Conservation (phyloP, 257 asterid genomes). For the Solanum appendiculatum region DNA sequence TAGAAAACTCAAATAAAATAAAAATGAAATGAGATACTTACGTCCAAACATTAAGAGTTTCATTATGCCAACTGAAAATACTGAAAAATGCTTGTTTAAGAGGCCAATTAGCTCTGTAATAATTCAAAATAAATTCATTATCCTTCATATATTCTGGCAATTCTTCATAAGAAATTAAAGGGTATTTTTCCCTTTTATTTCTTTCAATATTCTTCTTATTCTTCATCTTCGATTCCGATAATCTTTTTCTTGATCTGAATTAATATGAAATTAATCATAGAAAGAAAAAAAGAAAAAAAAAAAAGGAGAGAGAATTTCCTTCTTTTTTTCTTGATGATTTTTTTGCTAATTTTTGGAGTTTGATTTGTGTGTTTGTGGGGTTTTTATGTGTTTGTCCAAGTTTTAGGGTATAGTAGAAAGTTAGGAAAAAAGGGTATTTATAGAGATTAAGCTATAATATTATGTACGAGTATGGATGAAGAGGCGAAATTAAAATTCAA, state of each 20-base stretch:
- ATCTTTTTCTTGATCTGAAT: background rate
- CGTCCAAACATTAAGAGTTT: conserved; percentile 99
- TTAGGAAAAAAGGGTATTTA: conserved; percentile 22
- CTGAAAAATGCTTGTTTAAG: conserved; percentile 71
- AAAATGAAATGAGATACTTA: conserved; percentile 17
- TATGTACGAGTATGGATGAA: background rate
- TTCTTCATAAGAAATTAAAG: conserved; percentile 48
- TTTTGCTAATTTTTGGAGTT: conserved; percentile 15
- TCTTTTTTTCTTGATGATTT: conserved; percentile 24
- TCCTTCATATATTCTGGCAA: conserved; percentile 95
- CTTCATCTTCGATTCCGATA: background rate
- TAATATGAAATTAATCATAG: conserved; percentile 16
- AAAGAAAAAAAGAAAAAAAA: background rate
- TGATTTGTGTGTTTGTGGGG: background rate
- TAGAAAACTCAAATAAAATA: background rate
- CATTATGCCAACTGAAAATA: conserved; percentile 88
- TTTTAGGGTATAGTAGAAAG: conserved; percentile 9
- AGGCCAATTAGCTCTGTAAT: conserved; percentile 86
- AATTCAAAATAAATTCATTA: conserved; percentile 65
- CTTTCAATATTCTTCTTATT: conserved; percentile 3
- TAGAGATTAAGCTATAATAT: background rate
- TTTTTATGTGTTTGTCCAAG: background rate
- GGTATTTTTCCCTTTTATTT: conserved; percentile 4
- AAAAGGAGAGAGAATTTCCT: background rate
- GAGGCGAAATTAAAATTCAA: background rate